phyloP scores from a whole-genome alignment of 768 basidiomycete species.

The Melanogaster broomeanus region DNA sequence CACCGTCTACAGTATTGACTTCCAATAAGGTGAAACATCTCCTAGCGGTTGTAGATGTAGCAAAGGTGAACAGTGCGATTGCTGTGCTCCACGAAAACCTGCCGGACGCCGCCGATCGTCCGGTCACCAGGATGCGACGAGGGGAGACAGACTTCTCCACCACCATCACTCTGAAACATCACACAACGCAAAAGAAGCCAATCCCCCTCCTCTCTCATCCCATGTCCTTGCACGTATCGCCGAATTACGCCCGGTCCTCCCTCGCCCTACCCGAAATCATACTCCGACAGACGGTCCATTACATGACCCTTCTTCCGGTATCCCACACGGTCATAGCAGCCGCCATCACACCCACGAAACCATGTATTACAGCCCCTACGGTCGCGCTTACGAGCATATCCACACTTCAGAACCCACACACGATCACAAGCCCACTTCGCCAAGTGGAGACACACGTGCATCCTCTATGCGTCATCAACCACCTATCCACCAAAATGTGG shows the following conservation, averaged over 20 bases:
- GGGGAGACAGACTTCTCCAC: slow-evolving; percentile 26
- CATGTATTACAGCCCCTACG: slow-evolving; percentile 64
- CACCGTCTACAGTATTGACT: slow-evolving; percentile 45
- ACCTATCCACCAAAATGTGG: slow-evolving; percentile 27
- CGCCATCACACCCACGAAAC: slow-evolving; percentile 54
- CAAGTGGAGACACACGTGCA: slow-evolving; percentile 18
- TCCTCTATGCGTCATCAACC: slow-evolving; percentile 23
- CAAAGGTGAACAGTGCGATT: slow-evolving; percentile 52
- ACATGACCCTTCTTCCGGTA: slow-evolving; percentile 49
- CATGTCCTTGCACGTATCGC: slow-evolving; percentile 63
- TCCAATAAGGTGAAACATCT: slow-evolving; percentile 45
- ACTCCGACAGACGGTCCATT: slow-evolving; percentile 34
- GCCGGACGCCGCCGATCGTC: slow-evolving; percentile 37
- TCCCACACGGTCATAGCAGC: slow-evolving; percentile 40
- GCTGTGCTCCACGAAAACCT: slow-evolving; percentile 53
- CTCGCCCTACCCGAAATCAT: slow-evolving; percentile 46
- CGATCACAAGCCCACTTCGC: slow-evolving; percentile 20
- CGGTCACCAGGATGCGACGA: slow-evolving; percentile 28
- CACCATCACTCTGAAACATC: slow-evolving; percentile 17
- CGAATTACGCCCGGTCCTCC: slow-evolving; percentile 70
- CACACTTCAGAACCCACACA: slow-evolving; percentile 37
- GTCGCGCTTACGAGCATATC: slow-evolving; percentile 60
- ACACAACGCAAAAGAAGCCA: slow-evolving; percentile 6
- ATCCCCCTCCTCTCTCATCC: slow-evolving; percentile 35
- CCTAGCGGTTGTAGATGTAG: slow-evolving; percentile 50